phyloP scores from a whole-genome alignment of 2,329 filamentous ascomycete genomes.

The Stemphylium vesicarium region DNA sequence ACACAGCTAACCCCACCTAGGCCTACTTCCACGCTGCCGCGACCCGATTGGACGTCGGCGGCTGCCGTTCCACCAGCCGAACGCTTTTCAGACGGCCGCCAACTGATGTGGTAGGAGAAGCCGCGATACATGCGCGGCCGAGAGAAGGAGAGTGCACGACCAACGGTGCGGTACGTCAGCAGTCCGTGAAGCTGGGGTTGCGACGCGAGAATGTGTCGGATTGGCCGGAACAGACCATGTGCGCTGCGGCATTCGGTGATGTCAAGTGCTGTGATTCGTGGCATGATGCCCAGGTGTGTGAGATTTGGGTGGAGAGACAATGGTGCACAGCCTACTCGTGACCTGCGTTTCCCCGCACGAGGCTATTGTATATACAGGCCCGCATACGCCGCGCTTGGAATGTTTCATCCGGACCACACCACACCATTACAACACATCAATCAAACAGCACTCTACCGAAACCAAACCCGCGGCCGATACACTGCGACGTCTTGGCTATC shows the following conservation, averaged over 20 bases:
- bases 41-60: conserved; percentile 21
- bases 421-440: conserved; percentile 19
- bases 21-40: conserved; percentile 13
- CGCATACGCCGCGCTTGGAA: conserved; percentile 25
- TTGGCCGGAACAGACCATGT: conserved; percentile 18
- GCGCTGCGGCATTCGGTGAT: conserved; percentile 10
- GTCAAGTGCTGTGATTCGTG: conserved; percentile 43
- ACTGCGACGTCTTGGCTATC: conserved; percentile 18
- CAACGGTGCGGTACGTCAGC: conserved; percentile 30
- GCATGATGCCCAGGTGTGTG: conserved; percentile 28
- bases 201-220: conserved; percentile 39
- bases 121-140: conserved; percentile 42
- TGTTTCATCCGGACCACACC: conserved; percentile 18
- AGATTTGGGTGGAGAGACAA: conserved; percentile 33
- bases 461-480: conserved; percentile 30
- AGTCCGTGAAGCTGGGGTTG: conserved; percentile 17
- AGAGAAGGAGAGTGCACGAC: conserved; percentile 28
- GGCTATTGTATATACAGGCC: conserved; percentile 31
- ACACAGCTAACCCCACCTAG: conserved; percentile 25
- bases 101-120: conserved; percentile 9
- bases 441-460: conserved; percentile 13
- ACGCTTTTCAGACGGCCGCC: conserved; percentile 18
- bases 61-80: conserved; percentile 26
- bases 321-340: conserved; percentile 35
- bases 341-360: conserved; percentile 33